Evolutionary conservation across 768 basidiomycete genomes (phyloP).

Genomic region (Suillus luteus): DNA sequence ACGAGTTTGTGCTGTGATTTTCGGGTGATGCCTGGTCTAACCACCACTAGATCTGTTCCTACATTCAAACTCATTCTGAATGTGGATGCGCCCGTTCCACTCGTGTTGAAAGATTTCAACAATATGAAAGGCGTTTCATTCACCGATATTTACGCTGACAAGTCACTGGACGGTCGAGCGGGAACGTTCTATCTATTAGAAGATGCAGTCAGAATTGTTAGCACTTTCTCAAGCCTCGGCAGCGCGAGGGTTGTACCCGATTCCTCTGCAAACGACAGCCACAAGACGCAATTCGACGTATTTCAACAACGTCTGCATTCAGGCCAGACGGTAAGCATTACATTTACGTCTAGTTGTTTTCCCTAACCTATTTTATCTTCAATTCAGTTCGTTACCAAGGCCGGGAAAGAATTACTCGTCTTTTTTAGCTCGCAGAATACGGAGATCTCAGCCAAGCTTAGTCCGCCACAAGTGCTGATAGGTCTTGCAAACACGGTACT

Average conservation of each 20-base stretch:
- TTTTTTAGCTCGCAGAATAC: constrained; percentile 58
- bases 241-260: constrained; percentile 48
- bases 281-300: constrained; percentile 48
- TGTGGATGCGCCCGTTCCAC: constrained; percentile 50
- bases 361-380: constrained; percentile 8
- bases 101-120: constrained; percentile 45
- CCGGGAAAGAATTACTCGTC: constrained; percentile 53
- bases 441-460: constrained; percentile 49
- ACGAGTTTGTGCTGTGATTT: constrained; percentile 24
- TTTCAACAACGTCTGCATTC: constrained; percentile 52
- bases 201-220: constrained; percentile 51
- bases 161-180: constrained; percentile 43
- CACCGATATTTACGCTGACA: constrained; percentile 41
- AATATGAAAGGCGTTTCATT: constrained; percentile 35
- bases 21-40: background rate
- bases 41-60: constrained; percentile 24
- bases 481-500: constrained; percentile 47
- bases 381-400: constrained; percentile 59
- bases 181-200: constrained; percentile 61
- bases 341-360: background rate
- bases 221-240: constrained; percentile 52
- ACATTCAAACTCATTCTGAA: constrained; percentile 53
- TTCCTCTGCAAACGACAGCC: constrained; percentile 40
- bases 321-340: constrained; percentile 52
- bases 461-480: constrained; percentile 47